Evolutionary conservation across 2,329 filamentous ascomycete species (phyloP).

Genomic region (Scolecobasidium constrictum): DNA sequence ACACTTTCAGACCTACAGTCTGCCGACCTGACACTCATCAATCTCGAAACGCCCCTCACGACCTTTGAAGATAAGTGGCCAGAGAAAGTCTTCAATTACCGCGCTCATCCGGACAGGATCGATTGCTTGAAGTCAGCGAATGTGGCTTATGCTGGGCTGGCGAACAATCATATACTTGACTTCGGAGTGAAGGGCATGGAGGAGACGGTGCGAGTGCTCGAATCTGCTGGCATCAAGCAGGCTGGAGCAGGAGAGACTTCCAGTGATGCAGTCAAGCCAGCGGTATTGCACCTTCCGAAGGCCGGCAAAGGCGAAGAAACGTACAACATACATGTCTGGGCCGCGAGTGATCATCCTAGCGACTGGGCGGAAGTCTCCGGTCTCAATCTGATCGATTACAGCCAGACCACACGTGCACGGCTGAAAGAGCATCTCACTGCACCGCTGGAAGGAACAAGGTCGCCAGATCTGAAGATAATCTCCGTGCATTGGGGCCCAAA

Average conservation of each 20-base stretch:
- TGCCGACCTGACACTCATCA: constrained; percentile 26
- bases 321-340: constrained; percentile 22
- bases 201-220: constrained; percentile 23
- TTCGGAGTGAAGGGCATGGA: constrained; percentile 23
- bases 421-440: constrained; percentile 3
- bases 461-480: constrained; percentile 25
- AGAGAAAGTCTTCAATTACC: constrained; percentile 29
- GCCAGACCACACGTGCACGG: constrained; percentile 10
- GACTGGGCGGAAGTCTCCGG: constrained; percentile 22
- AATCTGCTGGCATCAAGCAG: constrained; percentile 17
- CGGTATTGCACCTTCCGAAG: background rate
- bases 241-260: constrained; percentile 14
- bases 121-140: constrained; percentile 19
- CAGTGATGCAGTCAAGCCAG: background rate
- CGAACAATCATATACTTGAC: constrained; percentile 31
- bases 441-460: background rate
- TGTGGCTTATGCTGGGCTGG: constrained; percentile 24
- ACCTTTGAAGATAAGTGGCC: constrained; percentile 23
- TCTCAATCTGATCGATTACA: constrained; percentile 29
- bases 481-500: constrained; percentile 32
- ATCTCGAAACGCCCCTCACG: constrained; percentile 29
- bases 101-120: constrained; percentile 29
- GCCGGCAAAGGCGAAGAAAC: constrained; percentile 12
- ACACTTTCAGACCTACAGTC: constrained; percentile 21
- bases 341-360: constrained; percentile 25